phyloP scores from a whole-genome alignment of 495 filamentous ascomycete species.

The Podospora conica region DNA sequence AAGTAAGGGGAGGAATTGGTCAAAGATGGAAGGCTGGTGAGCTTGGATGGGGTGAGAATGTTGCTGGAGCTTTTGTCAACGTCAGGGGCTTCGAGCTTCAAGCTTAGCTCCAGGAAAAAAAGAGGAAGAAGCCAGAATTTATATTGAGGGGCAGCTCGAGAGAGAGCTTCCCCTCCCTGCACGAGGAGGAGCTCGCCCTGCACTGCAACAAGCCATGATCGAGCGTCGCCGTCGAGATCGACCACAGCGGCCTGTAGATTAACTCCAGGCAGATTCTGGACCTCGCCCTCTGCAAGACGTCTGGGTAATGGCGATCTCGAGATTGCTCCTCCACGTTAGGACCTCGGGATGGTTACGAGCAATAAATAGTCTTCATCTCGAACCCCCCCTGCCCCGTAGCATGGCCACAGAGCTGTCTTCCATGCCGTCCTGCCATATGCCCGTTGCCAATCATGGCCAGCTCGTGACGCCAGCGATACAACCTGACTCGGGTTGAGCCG shows the following conservation, averaged over 20 bases:
- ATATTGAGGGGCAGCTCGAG: neutral
- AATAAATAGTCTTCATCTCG: constrained; percentile 19
- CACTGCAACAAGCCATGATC: neutral
- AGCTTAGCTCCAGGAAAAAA: neutral
- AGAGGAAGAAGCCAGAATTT: neutral
- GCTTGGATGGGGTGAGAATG: neutral
- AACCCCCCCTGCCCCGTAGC: constrained; percentile 19
- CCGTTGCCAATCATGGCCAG: constrained; percentile 19
- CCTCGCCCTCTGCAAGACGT: neutral
- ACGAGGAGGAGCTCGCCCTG: neutral
- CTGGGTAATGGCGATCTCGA: constrained; percentile 6
- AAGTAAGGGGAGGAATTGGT: neutral
- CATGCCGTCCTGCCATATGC: constrained; percentile 10
- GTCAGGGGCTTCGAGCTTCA: neutral
- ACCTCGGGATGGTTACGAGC: constrained; percentile 12
- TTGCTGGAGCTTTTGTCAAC: neutral
- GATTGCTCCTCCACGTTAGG: constrained; percentile 15
- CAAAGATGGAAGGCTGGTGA: neutral
- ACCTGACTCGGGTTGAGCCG: constrained; percentile 27
- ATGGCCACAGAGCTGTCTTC: neutral
- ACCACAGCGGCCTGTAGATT: constrained; percentile 10
- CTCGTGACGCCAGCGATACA: constrained; percentile 25
- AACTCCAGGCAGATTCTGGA: constrained; percentile 2
- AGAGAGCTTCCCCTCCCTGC: neutral
- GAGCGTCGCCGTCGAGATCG: neutral